Evolutionary conservation across 768 basidiomycete species (phyloP).

Genomic region (Phanerochaete carnosa): DNA sequence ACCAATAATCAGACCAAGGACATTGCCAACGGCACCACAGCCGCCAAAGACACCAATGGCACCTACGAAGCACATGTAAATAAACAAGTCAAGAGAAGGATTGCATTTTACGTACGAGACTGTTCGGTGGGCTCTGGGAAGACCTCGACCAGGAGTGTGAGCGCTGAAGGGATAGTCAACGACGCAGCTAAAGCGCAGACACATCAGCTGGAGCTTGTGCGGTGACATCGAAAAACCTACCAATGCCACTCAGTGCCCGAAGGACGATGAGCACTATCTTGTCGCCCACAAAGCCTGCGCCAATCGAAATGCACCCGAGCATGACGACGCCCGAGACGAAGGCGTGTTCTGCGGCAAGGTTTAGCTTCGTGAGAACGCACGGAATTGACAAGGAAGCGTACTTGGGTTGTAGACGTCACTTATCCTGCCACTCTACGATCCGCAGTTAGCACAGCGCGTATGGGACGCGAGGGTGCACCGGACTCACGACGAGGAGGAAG

Average conservation of each 20-base stretch:
- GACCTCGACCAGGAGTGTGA: constrained; percentile 42
- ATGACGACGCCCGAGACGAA: constrained; percentile 25
- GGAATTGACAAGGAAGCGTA: constrained; percentile 10
- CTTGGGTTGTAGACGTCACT: constrained; percentile 32
- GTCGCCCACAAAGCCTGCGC: constrained; percentile 28
- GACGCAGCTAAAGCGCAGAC: constrained; percentile 29
- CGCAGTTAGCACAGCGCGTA: not conserved
- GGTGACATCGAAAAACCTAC: constrained; percentile 11
- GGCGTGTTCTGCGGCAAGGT: constrained; percentile 19
- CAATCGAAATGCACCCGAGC: constrained; percentile 28
- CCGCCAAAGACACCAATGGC: constrained; percentile 44
- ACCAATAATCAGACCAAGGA: constrained; percentile 33
- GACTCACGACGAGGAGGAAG: constrained; percentile 31
- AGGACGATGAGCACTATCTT: constrained; percentile 31
- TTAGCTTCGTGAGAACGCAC: not conserved
- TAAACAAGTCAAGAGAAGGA: not conserved
- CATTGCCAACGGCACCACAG: constrained; percentile 43
- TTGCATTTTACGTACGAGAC: constrained; percentile 21
- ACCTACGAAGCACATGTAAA: not conserved
- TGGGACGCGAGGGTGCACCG: not conserved
- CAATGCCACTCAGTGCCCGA: constrained; percentile 29
- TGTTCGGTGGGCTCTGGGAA: constrained; percentile 43
- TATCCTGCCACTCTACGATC: constrained; percentile 27
- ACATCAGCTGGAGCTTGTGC: not conserved
- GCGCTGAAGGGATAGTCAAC: constrained; percentile 40